Evolutionary conservation across 225 moss, liverwort and hornwort genomes (phyloP).

Genomic region (Pseudisothecium myosuroides): DNA sequence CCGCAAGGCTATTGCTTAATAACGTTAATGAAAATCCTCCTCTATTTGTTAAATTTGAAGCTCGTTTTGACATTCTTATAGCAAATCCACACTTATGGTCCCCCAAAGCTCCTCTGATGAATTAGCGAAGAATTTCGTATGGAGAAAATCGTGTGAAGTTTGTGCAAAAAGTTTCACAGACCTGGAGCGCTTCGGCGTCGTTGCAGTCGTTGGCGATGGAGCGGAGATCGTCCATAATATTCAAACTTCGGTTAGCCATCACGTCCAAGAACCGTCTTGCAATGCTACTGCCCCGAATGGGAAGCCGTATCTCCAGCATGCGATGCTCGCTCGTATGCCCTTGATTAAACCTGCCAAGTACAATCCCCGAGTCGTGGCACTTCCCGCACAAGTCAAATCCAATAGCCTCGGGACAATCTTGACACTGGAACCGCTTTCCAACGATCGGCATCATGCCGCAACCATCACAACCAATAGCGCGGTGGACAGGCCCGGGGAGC

Average conservation of each 20-base stretch:
- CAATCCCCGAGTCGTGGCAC: constrained; percentile 48
- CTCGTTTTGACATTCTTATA: not conserved
- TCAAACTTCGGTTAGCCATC: constrained; percentile 14
- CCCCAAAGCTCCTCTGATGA: not conserved
- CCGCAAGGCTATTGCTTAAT: not conserved
- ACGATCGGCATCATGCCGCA: constrained; percentile 69
- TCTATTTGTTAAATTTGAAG: not conserved
- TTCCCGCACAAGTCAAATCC: constrained; percentile 77
- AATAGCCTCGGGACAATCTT: constrained; percentile 34
- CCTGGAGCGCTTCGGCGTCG: constrained; percentile 14
- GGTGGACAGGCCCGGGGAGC: not conserved
- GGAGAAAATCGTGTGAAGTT: not conserved
- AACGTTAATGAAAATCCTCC: too few species aligned
- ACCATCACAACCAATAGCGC: constrained; percentile 9
- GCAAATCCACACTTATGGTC: not conserved
- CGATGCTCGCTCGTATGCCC: constrained; percentile 45
- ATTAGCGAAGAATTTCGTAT: not conserved
- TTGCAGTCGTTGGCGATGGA: constrained; percentile 13
- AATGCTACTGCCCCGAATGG: not conserved
- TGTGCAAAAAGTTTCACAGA: not conserved
- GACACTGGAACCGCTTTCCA: constrained; percentile 59
- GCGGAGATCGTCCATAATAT: constrained; percentile 14
- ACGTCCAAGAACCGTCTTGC: constrained; percentile 19
- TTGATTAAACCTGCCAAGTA: constrained; percentile 74
- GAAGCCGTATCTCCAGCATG: constrained; percentile 34